Evolutionary conservation across 2,329 filamentous ascomycete species (phyloP), one percentile per base, ranked within the genome.

Genomic region (Aschersonia sp.): DNA sequence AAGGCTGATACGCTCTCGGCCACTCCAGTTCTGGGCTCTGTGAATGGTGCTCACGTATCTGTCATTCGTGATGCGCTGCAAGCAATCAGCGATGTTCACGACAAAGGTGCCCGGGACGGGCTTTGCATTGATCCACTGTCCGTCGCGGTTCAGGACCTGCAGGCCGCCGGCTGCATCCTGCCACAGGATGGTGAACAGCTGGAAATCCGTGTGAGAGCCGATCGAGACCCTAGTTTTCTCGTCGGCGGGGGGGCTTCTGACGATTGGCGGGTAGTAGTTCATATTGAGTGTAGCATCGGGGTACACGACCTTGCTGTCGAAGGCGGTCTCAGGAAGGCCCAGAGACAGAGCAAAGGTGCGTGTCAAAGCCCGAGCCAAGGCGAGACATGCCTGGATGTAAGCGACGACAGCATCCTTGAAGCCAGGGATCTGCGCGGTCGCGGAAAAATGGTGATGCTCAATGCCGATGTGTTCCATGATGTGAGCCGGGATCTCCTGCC

Each of bases 261-360:
- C 12, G 14, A 57, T 56, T 2, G 63, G 56, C 0, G 61, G 63
- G 50, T 67, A 66, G 50, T 66, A 66, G 50, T 70, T 70, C 43
- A 71, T 56, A 4, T 62, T 66, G 14, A 65, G 55, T 5, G 65
- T 59, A 6, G 64, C 65, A 35, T 67, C 75, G 0, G 77, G 77
- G 51, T 73, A 69, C 0, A 66, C 70, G 14, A 71, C 69, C 47
- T 76, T 70, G 4, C 61, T 60, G 50, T 79, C 75, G 54, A 80
- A 79, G 47, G 73, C 72, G 35, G 67, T 55, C 53, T 81, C 76
- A 0, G 69, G 65, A 4, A 80, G 61, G 9, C 68, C 67, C 2
- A 81, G 63, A 5, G 70, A 70, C 3, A 81, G 62, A 0, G 77
- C 76, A 53, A 81, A 77, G 6, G 69, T 60, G 5, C 65, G 62